Evolutionary conservation across 2,329 filamentous ascomycete genomes (phyloP).

Genomic region (Onygenales sp.): DNA sequence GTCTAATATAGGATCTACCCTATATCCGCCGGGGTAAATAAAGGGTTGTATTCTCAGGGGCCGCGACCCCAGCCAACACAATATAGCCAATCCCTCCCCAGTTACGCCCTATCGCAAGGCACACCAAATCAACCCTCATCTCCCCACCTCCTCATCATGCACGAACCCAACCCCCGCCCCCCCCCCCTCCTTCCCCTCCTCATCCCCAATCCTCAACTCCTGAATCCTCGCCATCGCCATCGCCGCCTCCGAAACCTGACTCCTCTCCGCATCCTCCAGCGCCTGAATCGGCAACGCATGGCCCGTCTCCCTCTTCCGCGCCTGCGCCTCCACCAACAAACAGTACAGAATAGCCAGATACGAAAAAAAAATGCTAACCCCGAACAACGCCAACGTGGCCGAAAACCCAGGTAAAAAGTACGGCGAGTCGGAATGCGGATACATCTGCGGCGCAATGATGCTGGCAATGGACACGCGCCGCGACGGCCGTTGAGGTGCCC

Average conservation of each 20-base stretch:
- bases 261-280: not conserved
- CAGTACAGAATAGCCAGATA: not conserved
- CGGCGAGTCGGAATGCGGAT: not conserved
- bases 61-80: too few species aligned
- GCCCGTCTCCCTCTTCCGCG: not conserved
- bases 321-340: not conserved
- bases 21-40: too few species aligned
- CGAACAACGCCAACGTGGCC: not conserved
- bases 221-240: not conserved
- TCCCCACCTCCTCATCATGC: too few species aligned
- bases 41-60: too few species aligned
- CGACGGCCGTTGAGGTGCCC: not conserved
- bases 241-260: not conserved
- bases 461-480: not conserved
- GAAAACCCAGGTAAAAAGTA: not conserved
- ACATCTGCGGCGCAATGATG: not conserved
- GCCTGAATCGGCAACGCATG: not conserved
- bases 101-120: too few species aligned
- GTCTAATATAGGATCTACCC: too few species aligned
- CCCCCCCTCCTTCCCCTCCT: not conserved
- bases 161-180: too few species aligned
- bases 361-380: not conserved
- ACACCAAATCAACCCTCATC: too few species aligned
- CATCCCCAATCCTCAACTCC: not conserved
- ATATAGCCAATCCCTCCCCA: too few species aligned